phyloP scores from a whole-genome alignment of 768 basidiomycete genomes.

The Galerina sulciceps region DNA sequence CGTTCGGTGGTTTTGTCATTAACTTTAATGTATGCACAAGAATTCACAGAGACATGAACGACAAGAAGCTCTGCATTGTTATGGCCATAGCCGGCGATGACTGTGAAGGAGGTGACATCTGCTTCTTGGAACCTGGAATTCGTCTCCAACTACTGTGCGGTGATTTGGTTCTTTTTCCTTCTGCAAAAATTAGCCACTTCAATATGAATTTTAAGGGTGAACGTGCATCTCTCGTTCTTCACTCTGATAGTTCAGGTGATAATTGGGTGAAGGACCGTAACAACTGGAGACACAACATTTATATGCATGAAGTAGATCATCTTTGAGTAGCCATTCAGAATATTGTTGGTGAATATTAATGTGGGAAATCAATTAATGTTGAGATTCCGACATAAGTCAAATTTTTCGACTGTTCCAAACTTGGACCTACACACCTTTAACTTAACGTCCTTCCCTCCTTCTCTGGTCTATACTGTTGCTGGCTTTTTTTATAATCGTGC shows the following conservation, averaged over 20 bases:
- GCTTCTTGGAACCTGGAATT: neutral
- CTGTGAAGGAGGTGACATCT: neutral
- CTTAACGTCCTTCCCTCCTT: too few species aligned
- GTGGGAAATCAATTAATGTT: too few species aligned
- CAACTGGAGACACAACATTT: constrained; percentile 1
- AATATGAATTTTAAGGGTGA: constrained; percentile 23
- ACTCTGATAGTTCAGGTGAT: constrained; percentile 15
- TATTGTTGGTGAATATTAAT: neutral
- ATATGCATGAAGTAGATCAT: neutral
- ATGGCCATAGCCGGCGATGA: neutral
- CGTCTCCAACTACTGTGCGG: neutral
- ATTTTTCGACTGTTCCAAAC: too few species aligned
- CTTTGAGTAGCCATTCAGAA: neutral
- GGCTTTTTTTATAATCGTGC: too few species aligned
- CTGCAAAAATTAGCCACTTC: constrained; percentile 21
- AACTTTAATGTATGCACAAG: neutral
- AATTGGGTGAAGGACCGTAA: constrained; percentile 8
- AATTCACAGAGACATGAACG: neutral
- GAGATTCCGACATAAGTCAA: neutral
- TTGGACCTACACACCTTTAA: too few species aligned
- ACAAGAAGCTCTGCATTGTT: neutral
- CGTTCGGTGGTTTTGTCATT: neutral
- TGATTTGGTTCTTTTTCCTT: constrained; percentile 14
- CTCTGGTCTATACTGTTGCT: too few species aligned
- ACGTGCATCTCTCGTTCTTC: constrained; percentile 22